Conservation (phyloP, 225 moss, liverwort and hornwort genomes). For the Thuidium tamariscinum region DNA sequence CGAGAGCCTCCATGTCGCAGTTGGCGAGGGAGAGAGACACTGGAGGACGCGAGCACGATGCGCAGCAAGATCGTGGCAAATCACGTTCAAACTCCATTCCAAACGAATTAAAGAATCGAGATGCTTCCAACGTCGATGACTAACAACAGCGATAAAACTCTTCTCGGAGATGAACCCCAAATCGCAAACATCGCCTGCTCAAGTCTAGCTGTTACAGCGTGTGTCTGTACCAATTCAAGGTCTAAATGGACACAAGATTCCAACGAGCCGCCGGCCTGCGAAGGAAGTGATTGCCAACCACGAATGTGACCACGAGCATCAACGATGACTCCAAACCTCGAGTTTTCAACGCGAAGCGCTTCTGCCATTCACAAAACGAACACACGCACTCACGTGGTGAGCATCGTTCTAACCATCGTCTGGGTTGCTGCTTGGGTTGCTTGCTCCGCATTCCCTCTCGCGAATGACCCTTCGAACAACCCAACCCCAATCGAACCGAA, state of each 20-base stretch:
- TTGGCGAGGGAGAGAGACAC: slow-evolving; percentile 36
- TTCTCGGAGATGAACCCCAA: slow-evolving; percentile 3
- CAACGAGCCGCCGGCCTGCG: background rate
- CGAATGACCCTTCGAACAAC: background rate
- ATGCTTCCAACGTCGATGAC: background rate
- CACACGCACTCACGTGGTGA: background rate
- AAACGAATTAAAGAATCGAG: background rate
- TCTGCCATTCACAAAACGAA: background rate
- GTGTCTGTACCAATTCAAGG: background rate
- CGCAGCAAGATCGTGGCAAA: slow-evolving; percentile 11
- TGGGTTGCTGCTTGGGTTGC: background rate
- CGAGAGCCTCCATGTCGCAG: slow-evolving; percentile 58
- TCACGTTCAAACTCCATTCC: slow-evolving; percentile 15
- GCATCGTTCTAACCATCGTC: background rate
- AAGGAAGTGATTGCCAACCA: background rate
- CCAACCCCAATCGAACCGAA: background rate
- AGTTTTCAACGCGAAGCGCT: background rate
- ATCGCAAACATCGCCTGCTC: slow-evolving; percentile 28
- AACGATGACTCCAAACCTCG: background rate
- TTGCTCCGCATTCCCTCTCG: background rate
- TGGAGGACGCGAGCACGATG: background rate
- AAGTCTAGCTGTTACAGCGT: background rate
- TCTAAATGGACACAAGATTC: background rate
- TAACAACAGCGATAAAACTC: background rate
- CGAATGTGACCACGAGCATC: background rate